These are phyloP conservation scores for Papiliotrema flavescens DNA, from an alignment of 1,284 basidiomycete genomes.

Conservation along the genomic window DNA sequence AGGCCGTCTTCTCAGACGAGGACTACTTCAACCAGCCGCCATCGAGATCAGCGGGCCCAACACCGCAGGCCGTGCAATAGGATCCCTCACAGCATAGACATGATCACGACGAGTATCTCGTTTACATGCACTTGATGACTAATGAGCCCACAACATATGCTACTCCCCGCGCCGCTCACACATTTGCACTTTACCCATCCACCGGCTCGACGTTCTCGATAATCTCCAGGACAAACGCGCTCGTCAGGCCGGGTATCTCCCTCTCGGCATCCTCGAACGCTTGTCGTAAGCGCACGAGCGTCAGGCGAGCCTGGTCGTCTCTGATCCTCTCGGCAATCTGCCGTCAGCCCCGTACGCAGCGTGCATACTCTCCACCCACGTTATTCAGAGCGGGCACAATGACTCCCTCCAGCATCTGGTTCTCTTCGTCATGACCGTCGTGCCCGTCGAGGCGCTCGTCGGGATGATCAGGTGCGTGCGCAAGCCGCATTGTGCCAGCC, in stretches of 20 bases:
- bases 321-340: conserved; percentile 85
- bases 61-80: not conserved
- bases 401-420: conserved; percentile 91
- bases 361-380: conserved; percentile 54
- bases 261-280: conserved; percentile 90
- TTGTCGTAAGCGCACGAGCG: conserved; percentile 74
- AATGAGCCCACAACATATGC: not conserved
- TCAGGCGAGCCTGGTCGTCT: conserved; percentile 77
- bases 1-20: conserved; percentile 14
- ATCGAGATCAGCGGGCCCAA: not conserved
- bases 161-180: conserved; percentile 18
- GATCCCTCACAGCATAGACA: not conserved
- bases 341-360: not conserved
- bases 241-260: conserved; percentile 55
- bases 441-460: conserved; percentile 51
- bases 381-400: conserved; percentile 87
- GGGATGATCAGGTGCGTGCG: conserved; percentile 28
- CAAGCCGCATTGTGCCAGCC: conserved; percentile 1
- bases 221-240: conserved; percentile 52
- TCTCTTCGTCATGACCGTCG: conserved; percentile 60
- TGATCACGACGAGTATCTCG: not conserved
- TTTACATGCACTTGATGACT: not conserved
- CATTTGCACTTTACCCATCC: conserved; percentile 21
- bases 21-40: conserved; percentile 18
- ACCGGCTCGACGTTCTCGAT: conserved; percentile 52